Base-by-base conservation (phyloP, 345 rosid genomes). In the Geranium brycei region DNA sequence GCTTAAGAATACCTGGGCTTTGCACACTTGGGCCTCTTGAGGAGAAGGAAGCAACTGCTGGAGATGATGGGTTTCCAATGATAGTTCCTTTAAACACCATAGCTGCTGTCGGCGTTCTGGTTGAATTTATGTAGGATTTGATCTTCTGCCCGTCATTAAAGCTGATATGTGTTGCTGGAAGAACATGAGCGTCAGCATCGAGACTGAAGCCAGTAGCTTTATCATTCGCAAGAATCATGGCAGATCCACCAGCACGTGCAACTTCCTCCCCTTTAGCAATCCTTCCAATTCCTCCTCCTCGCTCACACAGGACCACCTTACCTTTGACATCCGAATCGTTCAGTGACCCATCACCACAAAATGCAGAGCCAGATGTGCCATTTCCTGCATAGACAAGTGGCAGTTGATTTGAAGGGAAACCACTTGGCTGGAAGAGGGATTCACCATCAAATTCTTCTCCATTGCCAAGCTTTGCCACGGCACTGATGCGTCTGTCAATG, bases 311-410 rank as follows among this genome's bases (percentile, higher is more conserved):
- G 6, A 83, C 88, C 23, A 78, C 67, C 64, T 79, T 81, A 7
- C 83, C 83, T 64, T 74, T 66, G 14, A 79, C 67, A 41, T 73
- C 68, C 4, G 51, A 35, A 19, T 58, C 68, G 8, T 30, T 66
- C 51, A 83, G 60, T 2, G 77, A 73, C 6, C 73, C 79, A 1
- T 67, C 59, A 41, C 61, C 63, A 16, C 80, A 81, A 10, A 71
- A 71, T 4, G 69, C 71, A n/a, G 69, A 70, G 5, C 41, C 58
- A 61, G 68, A 65, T 0, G 58, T 28, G 4, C 78, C 75, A 10
- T 68, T 69, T 15, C 81, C 84, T 0, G 82, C 72, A 62, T 79
- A 77, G 5, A 84, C 77, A 31, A 82, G 75, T 17, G 81, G 83
- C 55, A 80, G 69, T 62, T 62, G 58, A 0, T 7, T 61, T 10